These are phyloP conservation scores for Suillus subalutaceus DNA, from an alignment of 768 basidiomycete genomes.

Conservation along the genomic window DNA sequence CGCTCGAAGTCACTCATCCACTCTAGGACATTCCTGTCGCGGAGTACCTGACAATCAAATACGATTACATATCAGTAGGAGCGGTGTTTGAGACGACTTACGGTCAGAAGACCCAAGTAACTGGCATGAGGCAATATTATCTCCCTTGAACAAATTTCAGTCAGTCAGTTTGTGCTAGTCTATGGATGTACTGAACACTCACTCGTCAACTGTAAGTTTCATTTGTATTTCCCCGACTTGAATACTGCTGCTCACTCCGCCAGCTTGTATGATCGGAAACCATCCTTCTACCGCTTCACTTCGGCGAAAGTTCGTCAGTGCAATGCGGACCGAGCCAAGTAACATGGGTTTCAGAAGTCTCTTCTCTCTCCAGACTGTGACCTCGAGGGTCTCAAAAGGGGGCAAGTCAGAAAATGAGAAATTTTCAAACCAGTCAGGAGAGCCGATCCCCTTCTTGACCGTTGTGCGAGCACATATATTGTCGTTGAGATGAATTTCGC, in stretches of 20 bases:
- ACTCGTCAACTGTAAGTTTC: conserved; percentile 79
- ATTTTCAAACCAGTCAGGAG: conserved; percentile 82
- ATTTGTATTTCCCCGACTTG: conserved; percentile 79
- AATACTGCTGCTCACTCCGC: conserved; percentile 48
- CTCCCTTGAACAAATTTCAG: conserved; percentile 50
- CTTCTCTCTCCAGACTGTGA: conserved; percentile 73
- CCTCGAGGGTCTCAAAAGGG: conserved; percentile 70
- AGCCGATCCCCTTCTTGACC: conserved; percentile 63
- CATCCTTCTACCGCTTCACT: conserved; percentile 81
- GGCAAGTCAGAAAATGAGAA: conserved; percentile 79
- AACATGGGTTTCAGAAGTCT: conserved; percentile 55
- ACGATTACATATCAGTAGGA: conserved; percentile 1
- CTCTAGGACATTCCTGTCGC: conserved; percentile 71
- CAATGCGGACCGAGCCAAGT: conserved; percentile 65
- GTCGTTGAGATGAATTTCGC: conserved; percentile 76
- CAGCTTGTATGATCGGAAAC: conserved; percentile 71
- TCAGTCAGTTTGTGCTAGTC: conserved; percentile 1
- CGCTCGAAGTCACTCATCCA: conserved; percentile 75
- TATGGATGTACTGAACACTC: conserved; percentile 23
- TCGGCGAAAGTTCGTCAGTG: conserved; percentile 71
- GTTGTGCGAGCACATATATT: conserved; percentile 74
- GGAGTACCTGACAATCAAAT: conserved; percentile 17
- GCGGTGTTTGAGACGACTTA: conserved; percentile 31
- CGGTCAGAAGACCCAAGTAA: conserved; percentile 64
- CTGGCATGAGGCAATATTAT: conserved; percentile 72